These are phyloP conservation scores for Hebeloma cylindrosporum DNA, from an alignment of 768 basidiomycete species.

Conservation along the genomic window DNA sequence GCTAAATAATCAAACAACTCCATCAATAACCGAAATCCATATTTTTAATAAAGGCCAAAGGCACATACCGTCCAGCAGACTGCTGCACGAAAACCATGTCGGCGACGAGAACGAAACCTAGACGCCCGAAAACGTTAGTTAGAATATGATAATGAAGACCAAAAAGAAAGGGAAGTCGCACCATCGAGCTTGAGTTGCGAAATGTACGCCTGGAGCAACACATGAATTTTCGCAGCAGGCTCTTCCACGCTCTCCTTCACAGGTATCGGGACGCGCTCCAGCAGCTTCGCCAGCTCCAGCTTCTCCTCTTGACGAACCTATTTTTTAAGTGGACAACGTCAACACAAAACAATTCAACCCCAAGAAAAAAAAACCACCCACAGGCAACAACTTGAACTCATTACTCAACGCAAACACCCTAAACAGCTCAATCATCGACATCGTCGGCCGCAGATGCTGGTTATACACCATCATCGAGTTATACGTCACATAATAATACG, in stretches of 20 bases:
- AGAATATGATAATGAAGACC: not conserved
- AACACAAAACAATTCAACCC: not conserved
- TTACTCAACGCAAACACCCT: slow-evolving; percentile 93
- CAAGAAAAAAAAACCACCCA: slow-evolving; percentile 27
- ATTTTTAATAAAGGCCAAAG: not conserved
- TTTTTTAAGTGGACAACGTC: slow-evolving; percentile 6
- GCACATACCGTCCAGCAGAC: slow-evolving; percentile 81
- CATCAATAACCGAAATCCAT: not conserved
- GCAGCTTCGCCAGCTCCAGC: slow-evolving; percentile 82
- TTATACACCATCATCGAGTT: slow-evolving; percentile 97
- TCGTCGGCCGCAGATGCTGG: slow-evolving; percentile 84
- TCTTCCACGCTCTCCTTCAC: slow-evolving; percentile 97
- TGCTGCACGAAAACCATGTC: slow-evolving; percentile 98
- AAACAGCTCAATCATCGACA: slow-evolving; percentile 90
- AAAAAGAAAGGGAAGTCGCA: slow-evolving; percentile 24
- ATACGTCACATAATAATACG: slow-evolving; percentile 94
- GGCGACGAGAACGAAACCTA: slow-evolving; percentile 81
- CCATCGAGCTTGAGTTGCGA: slow-evolving; percentile 93
- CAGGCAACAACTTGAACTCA: slow-evolving; percentile 92
- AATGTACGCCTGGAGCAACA: slow-evolving; percentile 91
- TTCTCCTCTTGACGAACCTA: slow-evolving; percentile 86
- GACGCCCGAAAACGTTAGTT: not conserved
- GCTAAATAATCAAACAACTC: slow-evolving; percentile 31
- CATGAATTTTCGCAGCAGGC: slow-evolving; percentile 96
- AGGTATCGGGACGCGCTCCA: slow-evolving; percentile 95